Base-by-base conservation (phyloP, 257 asterid species). In the Lycium ferocissimum region DNA sequence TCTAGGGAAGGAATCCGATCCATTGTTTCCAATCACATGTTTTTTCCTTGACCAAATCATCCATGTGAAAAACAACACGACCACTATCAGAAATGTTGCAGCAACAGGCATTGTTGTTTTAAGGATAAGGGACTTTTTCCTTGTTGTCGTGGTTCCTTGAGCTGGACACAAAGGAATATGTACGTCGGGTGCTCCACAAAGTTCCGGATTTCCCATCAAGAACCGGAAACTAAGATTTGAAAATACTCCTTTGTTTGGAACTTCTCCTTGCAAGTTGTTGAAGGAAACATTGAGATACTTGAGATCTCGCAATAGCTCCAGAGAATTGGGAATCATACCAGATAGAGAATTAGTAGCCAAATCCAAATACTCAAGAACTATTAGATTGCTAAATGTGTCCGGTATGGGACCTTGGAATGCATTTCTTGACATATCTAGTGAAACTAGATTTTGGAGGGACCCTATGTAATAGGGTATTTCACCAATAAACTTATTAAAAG, bases 261-360 rank as follows among this genome's bases (percentile, higher is more conserved):
- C 63, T 85, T 85, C 86, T 49, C 92, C 92, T 22, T 89, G 84
- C 72, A 89, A 78, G 84, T 76, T 84, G 88, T 89, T 89, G 72
- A 85, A 89, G 43, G 90, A 89, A 82, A 84, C 86, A 84, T 89
- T 87, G 65, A 87, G 84, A 76, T 80, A 85, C 82, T 73, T 63
- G 85, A 89, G 90, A 67, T 89, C 88, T 67, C 37, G 73, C 76
- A 89, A 86, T 79, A 86, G 85, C 54, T 86, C 89, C 47, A 89
- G 89, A 67, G 89, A 86, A 35, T 86, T 69, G 3, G 90, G 92
- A 80, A 89, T 89, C 40, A 65, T 38, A 59, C 91, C 90, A 35
- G 86, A 80, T 82, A 89, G 83, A 58, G 63, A 33, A 70, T 89
- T 89, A 11, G 85, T 81, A 51, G 92, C 87, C 85, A 89, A 61